Base-by-base conservation (phyloP, 2,329 filamentous ascomycete species). In the Ceratocystis huliohia region DNA sequence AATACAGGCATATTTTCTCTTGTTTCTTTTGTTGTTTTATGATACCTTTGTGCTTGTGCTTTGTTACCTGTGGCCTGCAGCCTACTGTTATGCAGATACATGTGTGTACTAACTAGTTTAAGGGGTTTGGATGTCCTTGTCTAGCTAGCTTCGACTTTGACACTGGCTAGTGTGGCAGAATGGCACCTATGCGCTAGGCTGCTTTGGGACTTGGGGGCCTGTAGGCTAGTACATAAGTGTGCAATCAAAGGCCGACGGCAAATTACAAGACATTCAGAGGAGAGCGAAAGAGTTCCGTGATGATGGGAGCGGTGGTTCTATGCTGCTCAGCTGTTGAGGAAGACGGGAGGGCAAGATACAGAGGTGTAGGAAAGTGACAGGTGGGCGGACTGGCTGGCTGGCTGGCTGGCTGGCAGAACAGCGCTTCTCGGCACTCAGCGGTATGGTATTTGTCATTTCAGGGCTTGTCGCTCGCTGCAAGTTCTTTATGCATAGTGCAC, bases 81-180 rank as follows among this genome's bases (percentile, higher is more conserved):
- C 45, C 20, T 17, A 17, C 4, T 50, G 46, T 22, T 50, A 59
- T 20, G 53, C 22, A 59, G 53, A 59, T 59, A 59, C 53, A 59
- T 33, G 28, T 3, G 25, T n/a, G 28, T 3, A 30, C 53, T 59
- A n/a, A n/a, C 53, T 37, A 59, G 17, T 59, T 59, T 33, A 59
- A 59, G 53, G 53, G 53, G 53, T 15, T 30, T 30, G 7, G n/a
- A 59, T 59, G 53, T 59, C 28, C 53, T 59, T 59, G 53, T 30
- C 30, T 59, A 59, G 25, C 53, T 59, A 30, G 53, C 53, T 8
- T 15, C 5, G 30, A 59, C 13, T 59, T 59, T 59, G 53, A 59
- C 25, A 59, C 53, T 33, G 28, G 53, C 22, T 33, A 59, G 25
- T 30, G 53, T 33, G 53, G 33, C 53, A 59, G 53, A 59, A 59